phyloP scores from a whole-genome alignment of 495 filamentous ascomycete species.

The Penicillium desertorum region DNA sequence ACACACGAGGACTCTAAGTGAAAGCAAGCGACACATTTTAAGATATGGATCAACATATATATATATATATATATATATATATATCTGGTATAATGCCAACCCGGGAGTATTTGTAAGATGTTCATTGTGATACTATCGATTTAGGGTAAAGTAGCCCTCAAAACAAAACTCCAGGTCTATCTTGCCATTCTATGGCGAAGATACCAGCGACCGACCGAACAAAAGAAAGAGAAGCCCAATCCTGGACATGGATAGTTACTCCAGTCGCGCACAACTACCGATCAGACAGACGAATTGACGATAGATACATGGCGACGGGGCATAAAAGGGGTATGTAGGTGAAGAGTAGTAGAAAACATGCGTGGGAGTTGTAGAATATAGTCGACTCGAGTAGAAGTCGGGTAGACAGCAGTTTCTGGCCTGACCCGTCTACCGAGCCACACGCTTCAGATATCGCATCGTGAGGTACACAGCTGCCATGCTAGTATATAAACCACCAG shows the following conservation, averaged over 20 bases:
- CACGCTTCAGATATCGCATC: conserved; percentile 37
- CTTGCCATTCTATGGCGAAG: conserved; percentile 24
- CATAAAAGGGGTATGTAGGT: conserved; percentile 11
- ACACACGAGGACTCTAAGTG: not conserved
- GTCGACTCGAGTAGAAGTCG: not conserved
- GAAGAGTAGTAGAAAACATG: not conserved
- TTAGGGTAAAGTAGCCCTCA: conserved; percentile 32
- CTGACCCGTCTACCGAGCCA: conserved; percentile 16
- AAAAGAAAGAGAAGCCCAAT: conserved; percentile 23
- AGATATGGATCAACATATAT: not conserved
- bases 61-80: conserved; percentile 8
- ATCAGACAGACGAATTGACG: not conserved
- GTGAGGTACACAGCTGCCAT: conserved; percentile 41
- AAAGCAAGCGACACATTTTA: not conserved
- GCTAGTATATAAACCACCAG: conserved; percentile 42
- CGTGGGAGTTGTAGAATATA: not conserved
- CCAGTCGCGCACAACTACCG: not conserved
- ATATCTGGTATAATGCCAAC: conserved; percentile 25
- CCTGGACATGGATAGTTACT: not conserved
- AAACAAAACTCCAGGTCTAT: conserved; percentile 15
- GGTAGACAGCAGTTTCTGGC: not conserved
- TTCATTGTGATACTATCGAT: conserved; percentile 12
- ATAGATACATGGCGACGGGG: conserved; percentile 5
- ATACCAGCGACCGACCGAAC: conserved; percentile 14
- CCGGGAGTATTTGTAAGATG: not conserved